A percentile compares a stretch with the other conserved stretches of the same genome.
These are phyloP conservation scores for Dothideomycetidae sp. DNA, from an alignment of 2,329 filamentous ascomycete species.

Conservation along the genomic window DNA sequence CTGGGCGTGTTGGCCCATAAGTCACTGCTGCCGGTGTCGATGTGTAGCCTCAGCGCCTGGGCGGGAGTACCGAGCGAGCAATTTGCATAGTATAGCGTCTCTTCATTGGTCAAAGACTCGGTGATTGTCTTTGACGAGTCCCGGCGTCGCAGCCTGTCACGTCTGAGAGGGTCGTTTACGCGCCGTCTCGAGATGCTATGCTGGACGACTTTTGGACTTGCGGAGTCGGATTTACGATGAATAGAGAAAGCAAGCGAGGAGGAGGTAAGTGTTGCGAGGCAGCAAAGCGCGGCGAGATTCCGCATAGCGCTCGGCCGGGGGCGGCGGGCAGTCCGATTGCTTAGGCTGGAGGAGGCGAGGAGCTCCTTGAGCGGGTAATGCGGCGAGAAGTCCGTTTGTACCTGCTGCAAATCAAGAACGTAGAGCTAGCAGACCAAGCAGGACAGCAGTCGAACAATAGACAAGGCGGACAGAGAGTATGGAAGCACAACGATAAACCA, in stretches of 20 bases:
- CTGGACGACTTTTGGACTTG: conserved; percentile 31
- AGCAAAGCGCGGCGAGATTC: background rate
- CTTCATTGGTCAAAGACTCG: conserved; percentile 41
- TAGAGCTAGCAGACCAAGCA: too few species aligned
- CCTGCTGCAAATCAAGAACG: too few species aligned
- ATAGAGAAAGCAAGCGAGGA: background rate
- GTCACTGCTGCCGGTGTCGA: conserved; percentile 51
- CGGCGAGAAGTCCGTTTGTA: too few species aligned
- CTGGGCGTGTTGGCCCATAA: conserved; percentile 50
- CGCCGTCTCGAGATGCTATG: conserved; percentile 38
- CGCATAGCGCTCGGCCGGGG: too few species aligned
- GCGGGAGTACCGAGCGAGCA: conserved; percentile 42
- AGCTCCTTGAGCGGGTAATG: too few species aligned
- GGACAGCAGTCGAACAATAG: too few species aligned
- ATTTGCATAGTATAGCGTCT: conserved; percentile 46
- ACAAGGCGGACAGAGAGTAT: too few species aligned
- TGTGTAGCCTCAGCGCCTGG: conserved; percentile 41
- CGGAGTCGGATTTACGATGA: background rate
- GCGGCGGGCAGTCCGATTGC: too few species aligned
- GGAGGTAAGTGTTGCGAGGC: background rate
- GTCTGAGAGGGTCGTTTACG: conserved; percentile 30
- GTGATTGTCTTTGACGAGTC: conserved; percentile 28
- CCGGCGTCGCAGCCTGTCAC: conserved; percentile 33
- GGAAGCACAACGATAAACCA: too few species aligned
- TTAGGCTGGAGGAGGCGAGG: too few species aligned